Evolutionary conservation across 805 yeast species (phyloP).

Genomic region (Candida cerambycidarum): DNA sequence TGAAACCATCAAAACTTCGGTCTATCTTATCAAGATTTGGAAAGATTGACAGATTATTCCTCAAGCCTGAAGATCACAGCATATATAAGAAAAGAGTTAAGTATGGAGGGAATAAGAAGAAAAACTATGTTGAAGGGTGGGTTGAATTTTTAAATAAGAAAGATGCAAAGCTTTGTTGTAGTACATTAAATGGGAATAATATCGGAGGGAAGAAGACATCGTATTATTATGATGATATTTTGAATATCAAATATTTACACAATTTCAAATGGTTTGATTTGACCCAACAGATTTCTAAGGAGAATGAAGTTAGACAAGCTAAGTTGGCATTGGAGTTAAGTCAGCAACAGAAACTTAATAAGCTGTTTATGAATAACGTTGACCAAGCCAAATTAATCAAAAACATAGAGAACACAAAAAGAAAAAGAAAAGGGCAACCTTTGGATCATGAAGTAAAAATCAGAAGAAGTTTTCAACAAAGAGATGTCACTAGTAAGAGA

Average conservation of each 20-base stretch:
- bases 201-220: conserved; percentile 91
- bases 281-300: conserved; percentile 89
- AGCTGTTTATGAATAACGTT: conserved; percentile 77
- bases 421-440: conserved; percentile 20
- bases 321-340: conserved; percentile 85
- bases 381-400: conserved; percentile 81
- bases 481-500: conserved; percentile 64
- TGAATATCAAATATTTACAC: conserved; percentile 84
- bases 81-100: conserved; percentile 67
- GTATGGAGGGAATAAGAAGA: conserved; percentile 89
- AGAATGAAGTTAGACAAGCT: conserved; percentile 84
- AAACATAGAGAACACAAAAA: conserved; percentile 54
- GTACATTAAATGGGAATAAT: conserved; percentile 81
- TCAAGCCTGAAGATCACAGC: conserved; percentile 79
- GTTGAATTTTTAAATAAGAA: conserved; percentile 81
- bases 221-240: conserved; percentile 89
- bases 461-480: conserved; percentile 67
- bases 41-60: conserved; percentile 77
- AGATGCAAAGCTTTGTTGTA: conserved; percentile 86
- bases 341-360: conserved; percentile 85
- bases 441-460: conserved; percentile 27
- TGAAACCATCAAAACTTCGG: conserved; percentile 91
- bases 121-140: conserved; percentile 93
- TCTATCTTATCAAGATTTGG: conserved; percentile 84
- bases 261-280: conserved; percentile 95